A percentile compares a stretch with the other conserved stretches of the same genome.
These are phyloP conservation scores for Leccinum fallax DNA, from an alignment of 1,284 basidiomycete species.

Conservation along the genomic window DNA sequence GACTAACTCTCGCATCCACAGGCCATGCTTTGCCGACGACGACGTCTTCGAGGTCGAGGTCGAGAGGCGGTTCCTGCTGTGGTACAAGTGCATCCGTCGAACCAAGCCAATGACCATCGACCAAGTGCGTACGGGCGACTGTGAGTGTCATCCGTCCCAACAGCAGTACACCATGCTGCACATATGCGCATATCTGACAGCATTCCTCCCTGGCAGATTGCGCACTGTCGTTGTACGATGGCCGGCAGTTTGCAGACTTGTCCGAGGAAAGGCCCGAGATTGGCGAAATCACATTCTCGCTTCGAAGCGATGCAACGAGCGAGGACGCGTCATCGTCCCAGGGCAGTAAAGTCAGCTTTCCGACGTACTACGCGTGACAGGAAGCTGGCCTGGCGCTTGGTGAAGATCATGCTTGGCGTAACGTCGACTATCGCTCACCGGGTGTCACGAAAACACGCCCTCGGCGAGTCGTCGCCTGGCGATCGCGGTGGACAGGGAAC, in stretches of 20 bases:
- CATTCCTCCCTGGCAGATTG: slow-evolving; percentile 13
- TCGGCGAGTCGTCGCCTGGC: not conserved
- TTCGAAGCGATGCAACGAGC: slow-evolving; percentile 1
- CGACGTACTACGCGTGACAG: not conserved
- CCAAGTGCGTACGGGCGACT: slow-evolving; percentile 22
- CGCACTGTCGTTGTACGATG: slow-evolving; percentile 25
- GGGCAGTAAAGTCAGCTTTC: not conserved
- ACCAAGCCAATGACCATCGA: slow-evolving; percentile 19
- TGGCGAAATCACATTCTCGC: slow-evolving; percentile 26
- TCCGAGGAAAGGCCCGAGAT: slow-evolving; percentile 20
- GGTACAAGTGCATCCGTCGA: slow-evolving; percentile 31
- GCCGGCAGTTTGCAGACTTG: slow-evolving; percentile 3
- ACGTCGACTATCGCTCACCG: not conserved
- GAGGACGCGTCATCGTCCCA: slow-evolving; percentile 4
- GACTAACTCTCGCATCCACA: slow-evolving; percentile 5
- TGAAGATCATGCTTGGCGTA: not conserved
- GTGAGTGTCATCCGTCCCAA: slow-evolving; percentile 12
- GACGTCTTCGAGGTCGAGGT: slow-evolving; percentile 23
- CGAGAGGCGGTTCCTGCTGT: slow-evolving; percentile 20
- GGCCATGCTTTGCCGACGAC: slow-evolving; percentile 17
- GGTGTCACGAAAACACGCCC: not conserved
- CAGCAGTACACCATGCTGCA: not conserved
- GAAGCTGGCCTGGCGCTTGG: not conserved
- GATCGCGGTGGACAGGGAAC: not conserved
- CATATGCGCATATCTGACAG: not conserved